phyloP scores from a whole-genome alignment of 768 basidiomycete species.

The Lactifluus hygrophoroides region DNA sequence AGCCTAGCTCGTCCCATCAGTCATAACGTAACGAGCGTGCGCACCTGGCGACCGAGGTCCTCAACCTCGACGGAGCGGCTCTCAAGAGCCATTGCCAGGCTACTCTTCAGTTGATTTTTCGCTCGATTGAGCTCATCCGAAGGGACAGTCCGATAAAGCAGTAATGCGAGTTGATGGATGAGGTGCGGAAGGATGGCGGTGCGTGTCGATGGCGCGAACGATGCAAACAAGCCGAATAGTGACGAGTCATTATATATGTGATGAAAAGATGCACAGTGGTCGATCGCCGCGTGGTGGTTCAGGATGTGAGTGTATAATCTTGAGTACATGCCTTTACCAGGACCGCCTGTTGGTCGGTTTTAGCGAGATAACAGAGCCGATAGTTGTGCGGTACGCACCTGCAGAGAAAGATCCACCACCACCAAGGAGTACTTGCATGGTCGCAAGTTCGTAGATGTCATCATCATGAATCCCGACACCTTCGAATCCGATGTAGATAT shows the following conservation, averaged over 20 bases:
- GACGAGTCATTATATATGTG: constrained; percentile 95
- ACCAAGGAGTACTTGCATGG: constrained; percentile 90
- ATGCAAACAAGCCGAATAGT: constrained; percentile 85
- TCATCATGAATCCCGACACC: constrained; percentile 85
- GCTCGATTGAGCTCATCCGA: constrained; percentile 70
- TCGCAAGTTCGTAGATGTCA: constrained; percentile 88
- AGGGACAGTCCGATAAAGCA: constrained; percentile 64
- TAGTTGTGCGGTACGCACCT: constrained; percentile 32
- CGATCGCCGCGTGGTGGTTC: constrained; percentile 88
- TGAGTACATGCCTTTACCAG: constrained; percentile 99
- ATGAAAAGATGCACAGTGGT: constrained; percentile 95
- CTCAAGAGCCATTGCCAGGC: constrained; percentile 91
- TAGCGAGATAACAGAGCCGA: neutral
- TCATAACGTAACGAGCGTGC: constrained; percentile 7
- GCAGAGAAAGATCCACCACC: constrained; percentile 97
- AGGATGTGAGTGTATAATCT: constrained; percentile 93
- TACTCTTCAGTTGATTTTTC: constrained; percentile 91
- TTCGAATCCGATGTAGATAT: constrained; percentile 89
- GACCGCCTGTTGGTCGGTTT: constrained; percentile 53
- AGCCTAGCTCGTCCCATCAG: neutral
- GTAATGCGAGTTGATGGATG: constrained; percentile 75
- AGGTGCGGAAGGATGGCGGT: constrained; percentile 73
- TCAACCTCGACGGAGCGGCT: constrained; percentile 79
- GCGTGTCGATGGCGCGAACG: constrained; percentile 56
- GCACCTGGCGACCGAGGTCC: constrained; percentile 83